A percentile compares a stretch with the other conserved stretches of the same genome.
phyloP scores from a whole-genome alignment of 345 rosid genomes.

The Melaleuca quinquenervia region DNA sequence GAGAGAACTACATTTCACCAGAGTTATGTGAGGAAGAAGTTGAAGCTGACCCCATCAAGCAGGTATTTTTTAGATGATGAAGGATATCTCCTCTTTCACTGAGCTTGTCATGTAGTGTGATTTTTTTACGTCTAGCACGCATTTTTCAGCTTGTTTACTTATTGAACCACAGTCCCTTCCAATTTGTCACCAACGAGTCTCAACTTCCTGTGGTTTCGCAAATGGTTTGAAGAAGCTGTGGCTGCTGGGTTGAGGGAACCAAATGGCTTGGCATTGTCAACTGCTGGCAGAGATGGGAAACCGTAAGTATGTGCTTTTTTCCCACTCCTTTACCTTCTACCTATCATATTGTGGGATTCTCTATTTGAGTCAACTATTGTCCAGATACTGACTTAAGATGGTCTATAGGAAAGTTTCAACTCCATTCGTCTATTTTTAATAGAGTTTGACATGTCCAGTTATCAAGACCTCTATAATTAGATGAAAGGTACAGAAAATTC shows the following conservation, averaged over 20 bases:
- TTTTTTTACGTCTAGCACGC: background rate
- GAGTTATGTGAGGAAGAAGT: constrained; percentile 68
- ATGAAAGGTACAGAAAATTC: background rate
- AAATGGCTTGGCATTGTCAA: constrained; percentile 89
- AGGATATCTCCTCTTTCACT: background rate
- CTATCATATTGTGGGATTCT: background rate
- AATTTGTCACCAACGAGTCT: background rate
- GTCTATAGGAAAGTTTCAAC: background rate
- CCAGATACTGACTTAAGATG: background rate
- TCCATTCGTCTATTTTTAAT: background rate
- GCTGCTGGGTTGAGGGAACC: constrained; percentile 68
- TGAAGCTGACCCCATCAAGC: constrained; percentile 60
- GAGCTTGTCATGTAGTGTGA: background rate
- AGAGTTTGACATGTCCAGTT: background rate
- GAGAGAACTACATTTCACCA: constrained; percentile 87
- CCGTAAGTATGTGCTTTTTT: constrained; percentile 38
- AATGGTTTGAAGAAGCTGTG: constrained; percentile 89
- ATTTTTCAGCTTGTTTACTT: background rate
- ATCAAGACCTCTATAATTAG: background rate
- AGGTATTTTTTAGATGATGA: constrained; percentile 30
- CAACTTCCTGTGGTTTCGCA: constrained; percentile 45
- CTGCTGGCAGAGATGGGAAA: constrained; percentile 59
- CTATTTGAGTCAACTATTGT: background rate
- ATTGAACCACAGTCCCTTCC: background rate
- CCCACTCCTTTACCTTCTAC: background rate